A percentile compares a stretch with the other conserved stretches of the same genome.
Conservation (phyloP, 2,329 filamentous ascomycete genomes). For the Phyllosticta citrichinensis region DNA sequence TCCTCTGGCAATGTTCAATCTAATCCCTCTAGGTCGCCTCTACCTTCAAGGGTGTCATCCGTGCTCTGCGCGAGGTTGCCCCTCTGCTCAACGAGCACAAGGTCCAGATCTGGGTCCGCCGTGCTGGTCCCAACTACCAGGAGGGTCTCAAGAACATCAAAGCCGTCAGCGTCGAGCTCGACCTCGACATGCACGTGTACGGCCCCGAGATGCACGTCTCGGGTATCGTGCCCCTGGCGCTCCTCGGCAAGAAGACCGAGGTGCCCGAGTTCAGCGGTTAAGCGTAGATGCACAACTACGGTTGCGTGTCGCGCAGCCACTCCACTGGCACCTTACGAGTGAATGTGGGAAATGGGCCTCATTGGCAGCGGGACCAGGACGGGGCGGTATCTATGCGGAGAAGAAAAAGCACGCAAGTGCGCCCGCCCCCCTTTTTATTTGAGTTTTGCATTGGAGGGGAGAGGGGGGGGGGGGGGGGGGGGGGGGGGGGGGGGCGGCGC, state of each 20-base stretch:
- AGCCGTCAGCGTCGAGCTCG: conserved; percentile 51
- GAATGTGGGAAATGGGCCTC: not conserved
- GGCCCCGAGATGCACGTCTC: conserved; percentile 80
- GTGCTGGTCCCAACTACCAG: conserved; percentile 95
- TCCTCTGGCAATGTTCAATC: not conserved
- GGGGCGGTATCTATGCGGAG: not conserved
- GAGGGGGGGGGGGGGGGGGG: too few relatives aligned
- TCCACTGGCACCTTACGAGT: not conserved
- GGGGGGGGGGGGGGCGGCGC: too few relatives aligned
- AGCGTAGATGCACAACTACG: not conserved
- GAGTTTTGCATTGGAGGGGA: not conserved
- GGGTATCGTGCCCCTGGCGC: conserved; percentile 88
- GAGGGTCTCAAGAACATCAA: conserved; percentile 43
- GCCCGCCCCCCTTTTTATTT: not conserved
- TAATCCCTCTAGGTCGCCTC: conserved; percentile 53
- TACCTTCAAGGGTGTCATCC: conserved; percentile 99
- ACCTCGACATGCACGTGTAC: conserved; percentile 87
- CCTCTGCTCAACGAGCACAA: conserved; percentile 88
- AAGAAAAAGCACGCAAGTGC: not conserved
- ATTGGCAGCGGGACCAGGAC: not conserved
- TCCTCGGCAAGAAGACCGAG: conserved; percentile 51
- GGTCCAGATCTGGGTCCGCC: conserved; percentile 90
- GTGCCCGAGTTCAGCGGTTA: conserved; percentile 53
- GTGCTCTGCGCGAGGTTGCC: conserved; percentile 83
- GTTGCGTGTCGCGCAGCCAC: not conserved